A percentile compares a stretch with the other conserved stretches of the same genome.
Conservation (phyloP, 108 stramenopile genomes). For the Skeletonema costatum region DNA sequence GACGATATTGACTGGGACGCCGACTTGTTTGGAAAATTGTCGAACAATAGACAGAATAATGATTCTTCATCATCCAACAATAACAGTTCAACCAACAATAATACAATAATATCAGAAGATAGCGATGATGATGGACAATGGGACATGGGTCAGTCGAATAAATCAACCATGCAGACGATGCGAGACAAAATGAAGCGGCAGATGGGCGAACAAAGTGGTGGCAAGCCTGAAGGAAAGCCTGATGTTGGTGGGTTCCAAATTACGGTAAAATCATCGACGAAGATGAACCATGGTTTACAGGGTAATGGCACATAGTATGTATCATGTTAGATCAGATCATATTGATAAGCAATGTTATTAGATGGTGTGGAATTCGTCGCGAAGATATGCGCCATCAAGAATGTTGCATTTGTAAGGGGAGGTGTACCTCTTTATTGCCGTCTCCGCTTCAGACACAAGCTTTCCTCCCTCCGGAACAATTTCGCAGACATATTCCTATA, state of each 20-base stretch:
- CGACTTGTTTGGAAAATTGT: slow-evolving; percentile 10
- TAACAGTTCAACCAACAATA: background rate
- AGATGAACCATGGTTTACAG: slow-evolving; percentile 26
- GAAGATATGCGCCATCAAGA: background rate
- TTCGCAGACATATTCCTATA: background rate
- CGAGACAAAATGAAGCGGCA: background rate
- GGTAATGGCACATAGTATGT: background rate
- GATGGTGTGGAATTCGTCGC: no score
- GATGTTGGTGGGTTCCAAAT: slow-evolving; percentile 13
- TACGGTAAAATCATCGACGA: background rate
- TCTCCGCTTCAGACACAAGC: background rate
- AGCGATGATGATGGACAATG: background rate
- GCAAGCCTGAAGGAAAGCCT: background rate
- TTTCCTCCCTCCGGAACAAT: background rate
- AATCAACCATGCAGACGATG: background rate
- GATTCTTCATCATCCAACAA: background rate
- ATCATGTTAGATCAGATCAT: background rate
- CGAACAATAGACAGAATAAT: background rate
- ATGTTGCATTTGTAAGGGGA: background rate
- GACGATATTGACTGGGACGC: slow-evolving; percentile 13
- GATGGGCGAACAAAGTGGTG: background rate
- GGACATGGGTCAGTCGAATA: background rate
- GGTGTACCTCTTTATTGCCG: background rate
- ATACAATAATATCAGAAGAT: background rate
- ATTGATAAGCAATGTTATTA: background rate